Base-by-base conservation (phyloP, 805 yeast species). In the Candida tibetensis region DNA sequence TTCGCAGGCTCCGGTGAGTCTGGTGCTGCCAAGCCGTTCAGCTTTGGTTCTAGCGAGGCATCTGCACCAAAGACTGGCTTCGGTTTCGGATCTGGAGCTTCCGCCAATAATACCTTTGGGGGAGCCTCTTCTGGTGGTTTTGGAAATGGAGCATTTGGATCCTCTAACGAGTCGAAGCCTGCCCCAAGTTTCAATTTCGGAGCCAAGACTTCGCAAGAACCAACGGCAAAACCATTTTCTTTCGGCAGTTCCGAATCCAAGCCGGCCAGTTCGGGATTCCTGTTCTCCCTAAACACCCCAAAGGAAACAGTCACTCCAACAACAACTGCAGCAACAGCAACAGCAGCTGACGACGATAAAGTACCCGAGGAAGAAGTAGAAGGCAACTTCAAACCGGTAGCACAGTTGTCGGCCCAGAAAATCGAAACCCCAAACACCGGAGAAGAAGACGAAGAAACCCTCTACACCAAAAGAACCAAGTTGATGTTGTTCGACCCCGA, bases 391-490 rank as follows among this genome's bases (percentile, higher is more conserved):
- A 42, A 51, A 17, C 69, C 71, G 1, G 56, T 66, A 30, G 69
- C 60, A 2, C 40, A 53, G 28, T 45, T 65, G 30, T 42, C 55
- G 1, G 62, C 67, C 15, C 74, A 77, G 33, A 71, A 81, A 38
- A 69, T 80, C 9, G 77, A 74, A 4, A 27, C 42, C 3, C 74
- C 68, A 13, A 42, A 40, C 16, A 85, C 91, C 6, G 97, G 96
- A 14, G 97, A 91, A 63, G 96, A 89, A 62, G 74, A 77, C 37
- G 97, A 91, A 63, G 77, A 71, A 1, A 56, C 72, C 0, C 52
- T 77, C 17, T 85, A 74, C 49, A 75, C 81, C 30, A 81, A 85
- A 51, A 75, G 85, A 52, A 75, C 91, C 3, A 88, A 88, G 53
- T 66, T 88, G 32, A 79, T 79, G 76, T 68, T 79, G 40, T 77